Conservation (phyloP, 2,329 filamentous ascomycete genomes). For the Fusarium redolens region DNA sequence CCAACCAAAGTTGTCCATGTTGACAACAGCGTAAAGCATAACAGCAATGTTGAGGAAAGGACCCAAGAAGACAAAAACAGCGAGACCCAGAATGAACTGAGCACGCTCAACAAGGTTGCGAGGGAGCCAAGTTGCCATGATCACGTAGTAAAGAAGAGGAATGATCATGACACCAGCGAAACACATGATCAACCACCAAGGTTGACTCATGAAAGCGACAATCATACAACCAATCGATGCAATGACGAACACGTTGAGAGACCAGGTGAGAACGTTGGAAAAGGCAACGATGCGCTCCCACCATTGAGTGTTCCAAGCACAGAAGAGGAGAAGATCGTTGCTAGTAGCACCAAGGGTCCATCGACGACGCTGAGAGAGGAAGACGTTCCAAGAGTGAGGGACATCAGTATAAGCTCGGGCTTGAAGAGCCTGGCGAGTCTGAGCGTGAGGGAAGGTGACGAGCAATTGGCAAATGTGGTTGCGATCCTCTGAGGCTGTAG, state of each 20-base stretch:
- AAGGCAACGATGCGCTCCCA: background rate
- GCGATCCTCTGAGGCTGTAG: background rate
- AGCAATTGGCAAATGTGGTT: background rate
- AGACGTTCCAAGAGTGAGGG: background rate
- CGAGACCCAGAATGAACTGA: background rate
- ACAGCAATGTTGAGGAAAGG: background rate
- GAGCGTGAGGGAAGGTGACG: background rate
- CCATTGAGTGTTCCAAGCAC: conserved; percentile 1
- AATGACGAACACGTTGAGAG: background rate
- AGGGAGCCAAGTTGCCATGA: background rate
- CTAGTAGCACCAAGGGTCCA: background rate
- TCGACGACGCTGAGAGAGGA: background rate
- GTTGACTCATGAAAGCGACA: background rate
- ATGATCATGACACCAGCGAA: conserved; percentile 1
- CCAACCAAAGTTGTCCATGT: background rate
- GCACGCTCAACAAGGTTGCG: background rate
- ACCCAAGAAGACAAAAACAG: background rate
- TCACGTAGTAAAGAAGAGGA: background rate
- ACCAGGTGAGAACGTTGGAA: background rate
- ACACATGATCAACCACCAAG: background rate
- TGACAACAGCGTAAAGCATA: background rate
- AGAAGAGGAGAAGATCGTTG: background rate
- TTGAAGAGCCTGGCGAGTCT: background rate
- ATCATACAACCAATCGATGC: background rate
- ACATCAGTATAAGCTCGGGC: background rate